Conservation (phyloP, 2,329 filamentous ascomycete species). For the Bertia moriformis region DNA sequence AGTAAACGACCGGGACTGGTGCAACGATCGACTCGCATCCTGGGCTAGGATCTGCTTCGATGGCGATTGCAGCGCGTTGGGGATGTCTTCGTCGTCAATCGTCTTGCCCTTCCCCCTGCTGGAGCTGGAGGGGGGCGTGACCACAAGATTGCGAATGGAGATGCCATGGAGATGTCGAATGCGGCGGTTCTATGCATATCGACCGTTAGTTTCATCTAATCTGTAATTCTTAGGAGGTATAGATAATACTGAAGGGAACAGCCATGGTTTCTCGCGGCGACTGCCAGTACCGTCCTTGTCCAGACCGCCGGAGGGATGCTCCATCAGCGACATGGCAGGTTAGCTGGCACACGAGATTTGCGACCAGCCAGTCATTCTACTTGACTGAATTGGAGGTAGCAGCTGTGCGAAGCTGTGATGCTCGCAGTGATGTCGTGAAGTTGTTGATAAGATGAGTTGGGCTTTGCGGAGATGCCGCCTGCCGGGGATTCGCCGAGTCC, state of each 20-base stretch:
- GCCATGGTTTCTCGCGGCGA: constrained; percentile 29
- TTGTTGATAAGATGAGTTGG: too few relatives aligned
- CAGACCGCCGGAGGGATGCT: constrained; percentile 8
- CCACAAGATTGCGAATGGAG: constrained; percentile 44
- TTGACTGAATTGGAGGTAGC: too few relatives aligned
- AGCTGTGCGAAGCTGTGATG: too few relatives aligned
- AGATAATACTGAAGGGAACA: constrained; percentile 29
- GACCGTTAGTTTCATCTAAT: background rate
- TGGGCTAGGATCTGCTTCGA: constrained; percentile 39
- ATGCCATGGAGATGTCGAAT: constrained; percentile 47
- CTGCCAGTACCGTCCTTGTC: constrained; percentile 12
- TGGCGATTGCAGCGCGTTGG: constrained; percentile 39
- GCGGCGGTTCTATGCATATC: constrained; percentile 36
- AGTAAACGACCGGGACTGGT: constrained; percentile 44
- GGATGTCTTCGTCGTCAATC: constrained; percentile 48
- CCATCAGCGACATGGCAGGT: constrained; percentile 5
- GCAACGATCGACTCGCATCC: constrained; percentile 28
- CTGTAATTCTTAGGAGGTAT: background rate
- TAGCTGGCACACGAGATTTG: too few relatives aligned
- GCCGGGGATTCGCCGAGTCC: too few relatives aligned
- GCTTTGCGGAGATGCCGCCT: too few relatives aligned
- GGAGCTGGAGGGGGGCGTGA: constrained; percentile 19
- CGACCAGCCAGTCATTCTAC: background rate
- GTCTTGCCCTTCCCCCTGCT: constrained; percentile 32
- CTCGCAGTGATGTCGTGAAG: too few relatives aligned